Evolutionary conservation across 768 basidiomycete species (phyloP), one percentile per base, ranked within the genome.

Genomic region (Dictyophora rubrovolvata): DNA sequence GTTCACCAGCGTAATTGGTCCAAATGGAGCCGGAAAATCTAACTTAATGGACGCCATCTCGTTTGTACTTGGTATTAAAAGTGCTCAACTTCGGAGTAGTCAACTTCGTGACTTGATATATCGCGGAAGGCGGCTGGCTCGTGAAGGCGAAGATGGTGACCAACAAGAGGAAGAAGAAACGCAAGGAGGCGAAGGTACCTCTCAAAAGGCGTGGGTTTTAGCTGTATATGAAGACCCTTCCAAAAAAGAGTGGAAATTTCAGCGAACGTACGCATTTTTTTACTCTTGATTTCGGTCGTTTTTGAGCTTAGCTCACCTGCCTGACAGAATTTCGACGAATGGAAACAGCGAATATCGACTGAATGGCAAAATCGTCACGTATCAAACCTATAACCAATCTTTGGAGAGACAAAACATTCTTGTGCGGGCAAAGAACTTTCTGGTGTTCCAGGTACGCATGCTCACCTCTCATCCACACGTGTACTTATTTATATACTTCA

Each of bases 1-100:
- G n/a, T n/a, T n/a, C n/a, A n/a, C n/a, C n/a, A n/a, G n/a, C n/a
- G n/a, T n/a, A n/a, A n/a, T n/a, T n/a, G n/a, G n/a, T 20, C 95
- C 96, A 36, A 98, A 99, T 86, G 95, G 96, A 59, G 93, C 95
- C 0, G 96, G 96, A 61, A 98, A 99, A 69, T 95, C 93, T n/a
- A 10, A 99, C 70, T 83, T 98, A 58, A 98, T 98, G 96, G 96
- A 99, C 69, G 96, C 96, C 54, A 97, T 99, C 64, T 98, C 96
- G 3, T 98, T 99, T 69, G 96, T 98, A 9, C 84, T 99, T 6
- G 96, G 96, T 33, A 88, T 98, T 28, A 93, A 94, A 75, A 93
- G 90, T 61, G 88, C 86, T 1, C 92, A 96, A 63, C 78, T 99
- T 35, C 81, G 95, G 50, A 93, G 89, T 68, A 91, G 90, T 49